Evolutionary conservation across 208 protist genomes (phyloP), one percentile per base, ranked within the genome.

Genomic region (Wallacemonas sp.): DNA sequence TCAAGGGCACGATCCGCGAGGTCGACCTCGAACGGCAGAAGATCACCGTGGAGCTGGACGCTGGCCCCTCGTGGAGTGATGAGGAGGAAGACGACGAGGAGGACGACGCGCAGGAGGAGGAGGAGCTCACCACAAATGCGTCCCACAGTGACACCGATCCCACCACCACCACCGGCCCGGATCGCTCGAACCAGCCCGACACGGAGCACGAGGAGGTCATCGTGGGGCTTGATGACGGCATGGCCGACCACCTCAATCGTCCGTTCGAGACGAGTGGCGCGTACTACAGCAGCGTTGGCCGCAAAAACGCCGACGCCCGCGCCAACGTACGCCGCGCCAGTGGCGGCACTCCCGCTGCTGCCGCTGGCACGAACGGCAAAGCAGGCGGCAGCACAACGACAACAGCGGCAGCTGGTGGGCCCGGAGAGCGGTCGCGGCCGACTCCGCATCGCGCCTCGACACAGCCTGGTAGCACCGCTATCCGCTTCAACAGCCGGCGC

Each of bases 1-100:
- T 81, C n/a, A 81, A 81, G 24, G 88, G 91, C 39, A 83, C 81
- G 24, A 87, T 96, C 38, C 81, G 92, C 11, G 78, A 68, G 5
- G 78, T 96, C 3, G 65, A 90, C 30, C 47, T 52, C 6, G 74
- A 83, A 19, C 75, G 75, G 57, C 61, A 70, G 23, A 90, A 83
- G 39, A 57, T 96, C 19, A 61, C 56, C n/a, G 88, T 96, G 61
- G 85, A 78, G 57, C 62, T 91, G 3, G 85, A 76, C 17, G 70
- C 64, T 43, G 47, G 19, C 16, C 23, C 26, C 24, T 38, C 29
- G 5, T 24, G n/a, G 43, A 67, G 52, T 19, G 65, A 76, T 29
- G 70, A 74, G 26, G 64, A 67, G 16, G 70, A 8, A 0, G 54
- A 71, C n/a, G 72, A 78, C 17, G 66, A 46, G 12, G 70, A 26